Conservation (phyloP, 352 stramenopile genomes). For the Elongisporangium anandrum region DNA sequence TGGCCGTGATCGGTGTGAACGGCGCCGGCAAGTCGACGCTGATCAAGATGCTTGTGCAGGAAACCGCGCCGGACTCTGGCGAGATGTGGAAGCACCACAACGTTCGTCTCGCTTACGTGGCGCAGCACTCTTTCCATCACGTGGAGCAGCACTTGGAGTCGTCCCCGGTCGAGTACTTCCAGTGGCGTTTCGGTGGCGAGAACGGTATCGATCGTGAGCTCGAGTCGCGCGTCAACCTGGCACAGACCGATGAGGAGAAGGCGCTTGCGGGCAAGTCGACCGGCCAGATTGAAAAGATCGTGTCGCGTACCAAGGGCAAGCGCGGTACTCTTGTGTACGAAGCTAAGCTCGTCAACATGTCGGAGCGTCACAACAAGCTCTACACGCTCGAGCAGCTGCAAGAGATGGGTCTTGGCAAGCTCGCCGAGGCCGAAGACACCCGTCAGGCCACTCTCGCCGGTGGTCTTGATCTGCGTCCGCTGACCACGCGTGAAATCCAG, state of each 20-base stretch:
- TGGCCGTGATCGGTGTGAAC: constrained; percentile 96
- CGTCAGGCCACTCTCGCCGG: constrained; percentile 54
- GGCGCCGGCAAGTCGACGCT: constrained; percentile 97
- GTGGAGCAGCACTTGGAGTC: constrained; percentile 94
- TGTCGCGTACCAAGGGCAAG: constrained; percentile 79
- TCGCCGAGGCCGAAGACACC: constrained; percentile 60
- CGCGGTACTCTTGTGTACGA: constrained; percentile 85
- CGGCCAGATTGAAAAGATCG: constrained; percentile 94
- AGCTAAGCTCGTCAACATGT: constrained; percentile 81
- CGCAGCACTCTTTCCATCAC: constrained; percentile 97
- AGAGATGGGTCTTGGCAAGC: constrained; percentile 61
- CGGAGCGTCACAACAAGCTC: constrained; percentile 56
- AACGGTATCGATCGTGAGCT: constrained; percentile 95
- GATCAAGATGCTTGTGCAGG: constrained; percentile 93
- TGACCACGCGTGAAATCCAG: constrained; percentile 71
- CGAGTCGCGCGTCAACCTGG: constrained; percentile 82
- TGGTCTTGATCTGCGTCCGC: constrained; percentile 53
- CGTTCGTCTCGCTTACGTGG: constrained; percentile 94
- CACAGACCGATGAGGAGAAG: constrained; percentile 92
- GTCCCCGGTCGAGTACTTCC: constrained; percentile 96
- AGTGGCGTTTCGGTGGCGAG: constrained; percentile 95
- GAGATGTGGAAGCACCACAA: constrained; percentile 88
- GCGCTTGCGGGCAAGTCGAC: constrained; percentile 87
- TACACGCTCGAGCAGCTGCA: constrained; percentile 67
- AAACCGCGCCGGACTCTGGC: constrained; percentile 69